Conservation (phyloP, 2,329 filamentous ascomycete genomes). For the Fusarium sp. region DNA sequence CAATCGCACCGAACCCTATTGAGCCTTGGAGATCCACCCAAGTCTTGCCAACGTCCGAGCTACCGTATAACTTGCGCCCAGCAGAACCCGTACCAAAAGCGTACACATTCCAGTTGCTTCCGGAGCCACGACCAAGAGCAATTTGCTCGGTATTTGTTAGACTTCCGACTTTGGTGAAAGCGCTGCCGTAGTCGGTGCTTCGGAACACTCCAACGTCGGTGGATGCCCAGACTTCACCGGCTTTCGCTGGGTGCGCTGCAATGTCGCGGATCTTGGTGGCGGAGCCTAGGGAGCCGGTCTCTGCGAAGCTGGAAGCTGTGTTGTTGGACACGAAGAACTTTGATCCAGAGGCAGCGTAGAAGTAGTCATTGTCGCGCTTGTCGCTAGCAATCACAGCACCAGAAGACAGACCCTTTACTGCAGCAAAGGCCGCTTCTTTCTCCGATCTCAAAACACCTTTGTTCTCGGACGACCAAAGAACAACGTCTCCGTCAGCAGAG, state of each 20-base stretch:
- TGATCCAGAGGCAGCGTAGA: constrained; percentile 63
- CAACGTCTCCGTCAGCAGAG: constrained; percentile 63
- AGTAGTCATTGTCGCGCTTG: constrained; percentile 64
- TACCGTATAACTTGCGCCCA: constrained; percentile 61
- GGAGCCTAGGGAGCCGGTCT: constrained; percentile 53
- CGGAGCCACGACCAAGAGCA: constrained; percentile 58
- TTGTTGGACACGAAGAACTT: constrained; percentile 66
- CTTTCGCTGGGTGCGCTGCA: constrained; percentile 66
- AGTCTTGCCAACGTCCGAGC: constrained; percentile 56
- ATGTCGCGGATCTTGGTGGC: constrained; percentile 65
- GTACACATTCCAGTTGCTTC: constrained; percentile 60
- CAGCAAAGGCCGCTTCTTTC: constrained; percentile 57
- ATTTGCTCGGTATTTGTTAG: constrained; percentile 58
- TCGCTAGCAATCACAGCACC: constrained; percentile 66
- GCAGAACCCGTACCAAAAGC: constrained; percentile 59
- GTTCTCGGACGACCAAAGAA: constrained; percentile 61
- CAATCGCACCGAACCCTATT: constrained; percentile 59
- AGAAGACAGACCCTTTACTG: constrained; percentile 59
- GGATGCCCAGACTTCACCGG: constrained; percentile 71
- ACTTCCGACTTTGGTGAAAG: constrained; percentile 58
- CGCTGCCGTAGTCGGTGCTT: constrained; percentile 63
- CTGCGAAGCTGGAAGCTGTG: constrained; percentile 60
- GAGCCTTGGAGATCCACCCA: constrained; percentile 63
- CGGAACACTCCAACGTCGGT: constrained; percentile 67
- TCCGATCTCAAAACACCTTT: constrained; percentile 58